phyloP scores from a whole-genome alignment of 2,329 filamentous ascomycete genomes.

The Colletotrichum sp. region DNA sequence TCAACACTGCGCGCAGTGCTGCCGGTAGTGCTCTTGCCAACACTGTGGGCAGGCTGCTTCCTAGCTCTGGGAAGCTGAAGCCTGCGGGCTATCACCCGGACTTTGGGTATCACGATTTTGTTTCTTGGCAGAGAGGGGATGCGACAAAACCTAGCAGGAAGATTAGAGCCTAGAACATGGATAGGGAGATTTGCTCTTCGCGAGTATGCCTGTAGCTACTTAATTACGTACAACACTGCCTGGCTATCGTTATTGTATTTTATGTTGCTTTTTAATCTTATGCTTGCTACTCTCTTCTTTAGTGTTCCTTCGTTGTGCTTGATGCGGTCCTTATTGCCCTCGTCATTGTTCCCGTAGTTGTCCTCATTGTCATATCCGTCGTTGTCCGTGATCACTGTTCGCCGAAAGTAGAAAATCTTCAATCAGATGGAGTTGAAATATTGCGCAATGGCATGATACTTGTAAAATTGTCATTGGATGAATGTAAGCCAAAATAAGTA shows the following conservation, averaged over 20 bases:
- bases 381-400: too few species aligned
- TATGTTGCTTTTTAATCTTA: too few species aligned
- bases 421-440: too few species aligned
- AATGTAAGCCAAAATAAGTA: too few species aligned
- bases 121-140: conserved; percentile 19
- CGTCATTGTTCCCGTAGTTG: accelerated
- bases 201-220: not conserved
- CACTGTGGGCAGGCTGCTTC: not conserved
- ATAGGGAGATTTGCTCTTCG: not conserved
- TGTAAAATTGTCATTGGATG: too few species aligned
- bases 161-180: not conserved
- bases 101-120: conserved; percentile 19
- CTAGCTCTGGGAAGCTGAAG: not conserved
- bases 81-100: not conserved
- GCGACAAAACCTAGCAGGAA: not conserved
- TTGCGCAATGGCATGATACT: too few species aligned
- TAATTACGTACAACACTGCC: not conserved
- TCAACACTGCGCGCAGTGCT: not conserved
- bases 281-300: not conserved
- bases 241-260: too few species aligned
- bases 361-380: too few species aligned
- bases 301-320: accelerated
- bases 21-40: not conserved
- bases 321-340: not conserved
- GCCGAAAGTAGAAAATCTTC: too few species aligned